Conservation (phyloP, 345 rosid species). For the Erucastrum elatum region DNA sequence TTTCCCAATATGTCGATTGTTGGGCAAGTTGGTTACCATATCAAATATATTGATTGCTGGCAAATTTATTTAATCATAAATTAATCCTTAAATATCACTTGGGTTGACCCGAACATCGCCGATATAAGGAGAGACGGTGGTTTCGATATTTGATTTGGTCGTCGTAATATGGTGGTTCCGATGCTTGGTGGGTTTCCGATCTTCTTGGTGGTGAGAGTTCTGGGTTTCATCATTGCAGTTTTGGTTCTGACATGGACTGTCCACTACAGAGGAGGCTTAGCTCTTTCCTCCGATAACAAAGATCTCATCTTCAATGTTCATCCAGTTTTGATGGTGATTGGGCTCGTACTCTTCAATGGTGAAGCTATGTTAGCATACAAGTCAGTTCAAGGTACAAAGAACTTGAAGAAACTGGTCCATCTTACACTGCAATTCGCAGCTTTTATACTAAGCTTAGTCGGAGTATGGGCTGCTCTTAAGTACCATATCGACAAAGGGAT, state of each 20-base stretch:
- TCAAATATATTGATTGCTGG: too few species aligned
- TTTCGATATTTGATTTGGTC: not conserved
- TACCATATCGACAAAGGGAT: slow-evolving; percentile 94
- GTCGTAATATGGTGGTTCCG: slow-evolving; percentile 56
- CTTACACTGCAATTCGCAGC: slow-evolving; percentile 68
- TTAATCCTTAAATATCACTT: too few species aligned
- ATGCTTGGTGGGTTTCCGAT: slow-evolving; percentile 62
- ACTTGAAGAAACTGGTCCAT: slow-evolving; percentile 79
- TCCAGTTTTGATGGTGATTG: slow-evolving; percentile 78
- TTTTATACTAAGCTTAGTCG: slow-evolving; percentile 62
- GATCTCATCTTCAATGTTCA: slow-evolving; percentile 95
- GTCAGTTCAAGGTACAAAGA: slow-evolving; percentile 78
- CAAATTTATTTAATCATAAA: too few species aligned
- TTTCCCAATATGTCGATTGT: too few species aligned
- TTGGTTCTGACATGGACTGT: slow-evolving; percentile 70
- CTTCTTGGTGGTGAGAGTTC: slow-evolving; percentile 50
- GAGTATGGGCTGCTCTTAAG: slow-evolving; percentile 88
- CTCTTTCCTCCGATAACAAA: slow-evolving; percentile 83
- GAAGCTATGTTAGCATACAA: slow-evolving; percentile 95
- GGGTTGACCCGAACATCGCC: slow-evolving; percentile 21
- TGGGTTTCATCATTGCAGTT: slow-evolving; percentile 56
- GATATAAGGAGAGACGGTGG: slow-evolving; percentile 13
- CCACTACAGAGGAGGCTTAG: slow-evolving; percentile 86
- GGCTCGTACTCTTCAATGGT: slow-evolving; percentile 70
- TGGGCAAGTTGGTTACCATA: too few species aligned